These are phyloP conservation scores for Metschnikowia santaceciliae DNA, from an alignment of 805 yeast genomes.

Conservation along the genomic window DNA sequence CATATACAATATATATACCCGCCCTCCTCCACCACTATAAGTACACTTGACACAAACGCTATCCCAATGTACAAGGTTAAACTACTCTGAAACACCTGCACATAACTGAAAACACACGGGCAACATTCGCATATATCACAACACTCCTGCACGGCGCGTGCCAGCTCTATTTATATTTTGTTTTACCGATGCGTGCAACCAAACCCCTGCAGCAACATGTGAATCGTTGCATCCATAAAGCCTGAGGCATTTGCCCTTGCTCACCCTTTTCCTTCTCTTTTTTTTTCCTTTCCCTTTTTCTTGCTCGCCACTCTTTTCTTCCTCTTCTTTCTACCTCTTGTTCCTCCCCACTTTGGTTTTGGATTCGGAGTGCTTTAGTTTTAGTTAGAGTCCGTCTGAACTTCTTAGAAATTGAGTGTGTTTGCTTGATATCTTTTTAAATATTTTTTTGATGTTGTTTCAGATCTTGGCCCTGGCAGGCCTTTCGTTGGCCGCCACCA, in stretches of 20 bases:
- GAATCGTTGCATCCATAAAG: background rate
- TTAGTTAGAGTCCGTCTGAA: background rate
- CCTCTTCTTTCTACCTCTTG: background rate
- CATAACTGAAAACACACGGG: too few relatives aligned
- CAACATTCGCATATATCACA: too few relatives aligned
- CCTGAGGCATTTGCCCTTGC: background rate
- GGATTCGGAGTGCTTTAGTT: too few relatives aligned
- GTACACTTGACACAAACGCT: too few relatives aligned
- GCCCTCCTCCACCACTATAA: too few relatives aligned
- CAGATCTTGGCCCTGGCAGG: constrained; percentile 14
- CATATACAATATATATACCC: too few relatives aligned
- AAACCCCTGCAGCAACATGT: constrained; percentile 1
- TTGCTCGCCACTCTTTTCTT: background rate
- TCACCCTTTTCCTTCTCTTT: background rate
- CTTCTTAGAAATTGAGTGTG: background rate
- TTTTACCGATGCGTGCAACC: background rate
- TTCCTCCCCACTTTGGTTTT: too few relatives aligned
- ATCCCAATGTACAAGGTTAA: too few relatives aligned
- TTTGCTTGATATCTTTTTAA: background rate
- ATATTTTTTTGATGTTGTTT: background rate
- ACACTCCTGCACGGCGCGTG: constrained; percentile 2
- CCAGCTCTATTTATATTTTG: constrained; percentile 1
- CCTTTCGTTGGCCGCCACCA: constrained; percentile 6
- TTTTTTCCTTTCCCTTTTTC: background rate
- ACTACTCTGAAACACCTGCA: too few relatives aligned